These are phyloP conservation scores for Epichloe baconii DNA, from an alignment of 2,329 filamentous ascomycete genomes.

Conservation along the genomic window DNA sequence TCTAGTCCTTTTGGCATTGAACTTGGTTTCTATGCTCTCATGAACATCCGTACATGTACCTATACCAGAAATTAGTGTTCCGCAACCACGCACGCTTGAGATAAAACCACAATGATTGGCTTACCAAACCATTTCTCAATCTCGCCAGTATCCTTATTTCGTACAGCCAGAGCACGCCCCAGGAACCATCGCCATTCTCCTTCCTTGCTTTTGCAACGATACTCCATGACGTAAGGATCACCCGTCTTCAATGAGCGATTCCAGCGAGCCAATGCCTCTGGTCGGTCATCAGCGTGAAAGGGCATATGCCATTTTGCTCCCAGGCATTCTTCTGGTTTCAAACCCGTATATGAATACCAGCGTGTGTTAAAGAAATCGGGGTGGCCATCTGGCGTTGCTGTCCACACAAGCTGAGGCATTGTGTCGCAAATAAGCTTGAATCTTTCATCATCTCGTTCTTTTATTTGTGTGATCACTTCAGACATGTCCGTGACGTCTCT, in stretches of 20 bases:
- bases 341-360: conserved; percentile 71
- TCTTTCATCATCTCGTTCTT: conserved; percentile 56
- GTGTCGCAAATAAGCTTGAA: conserved; percentile 67
- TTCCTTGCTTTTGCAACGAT: conserved; percentile 51
- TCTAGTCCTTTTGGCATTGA: conserved; percentile 51
- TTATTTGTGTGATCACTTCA: conserved; percentile 55
- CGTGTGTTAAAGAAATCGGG: conserved; percentile 63
- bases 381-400: conserved; percentile 49
- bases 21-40: conserved; percentile 55
- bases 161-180: conserved; percentile 55
- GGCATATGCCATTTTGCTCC: conserved; percentile 49
- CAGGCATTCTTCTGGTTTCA: conserved; percentile 47
- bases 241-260: conserved; percentile 50
- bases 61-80: conserved; percentile 8
- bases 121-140: conserved; percentile 68
- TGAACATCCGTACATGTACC: conserved; percentile 67
- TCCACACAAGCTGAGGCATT: conserved; percentile 64
- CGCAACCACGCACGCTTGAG: neutral
- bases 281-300: conserved; percentile 59
- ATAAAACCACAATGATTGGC: conserved; percentile 6
- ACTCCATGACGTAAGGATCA: conserved; percentile 56
- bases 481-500: conserved; percentile 60
- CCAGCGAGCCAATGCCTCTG: conserved; percentile 44
- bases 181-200: conserved; percentile 73
- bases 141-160: conserved; percentile 48